Evolutionary conservation across 768 basidiomycete species (phyloP), one percentile per base, ranked within the genome.

Genomic region (Rhizopogon vesiculosus): DNA sequence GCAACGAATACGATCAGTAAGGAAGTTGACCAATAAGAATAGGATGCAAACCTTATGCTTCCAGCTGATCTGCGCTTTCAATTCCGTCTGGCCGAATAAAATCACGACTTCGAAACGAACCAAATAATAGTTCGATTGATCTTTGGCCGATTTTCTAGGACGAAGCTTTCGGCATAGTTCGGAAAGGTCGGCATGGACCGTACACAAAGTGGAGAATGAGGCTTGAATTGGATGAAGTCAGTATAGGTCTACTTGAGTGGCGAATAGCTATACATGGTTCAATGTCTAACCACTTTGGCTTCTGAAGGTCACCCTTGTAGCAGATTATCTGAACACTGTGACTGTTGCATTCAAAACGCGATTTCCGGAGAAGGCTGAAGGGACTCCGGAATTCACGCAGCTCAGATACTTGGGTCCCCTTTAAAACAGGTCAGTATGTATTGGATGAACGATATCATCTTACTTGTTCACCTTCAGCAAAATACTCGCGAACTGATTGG

Each of bases 61-160:
- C 76, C 76, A 78, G 4, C 66, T 61, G 33, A 75, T 65, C 33
- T 74, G 71, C 0, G 74, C 76, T 57, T 74, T 74, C 42, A 76
- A 59, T 49, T 78, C 76, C 0, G 75, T 73, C 22, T 66, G 44
- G 0, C 76, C 76, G 31, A 74, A 72, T 7, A 66, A 59, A 8
- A 78, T 42, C 19, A 75, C 62, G 7, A 78, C 60, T 9, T 72
- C 65, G 44, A 64, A 76, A 0, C 53, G 28, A 28, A 66, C 5
- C 35, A 45, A 25, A 45, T 67, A 72, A 55, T 66, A 70, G 2
- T 18, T 10, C 19, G 51, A 42, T 31, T 42, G 58, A 22, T 38
- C 9, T 38, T 3, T 1, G 16, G 5, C 3, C 12, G 40, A 16
- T 43, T 31, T 53, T 12, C 15, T 7, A 16, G 57, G 59, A 38